These are phyloP conservation scores for Telfairia occidentalis DNA, from an alignment of 331 rosid species.

Conservation along the genomic window DNA sequence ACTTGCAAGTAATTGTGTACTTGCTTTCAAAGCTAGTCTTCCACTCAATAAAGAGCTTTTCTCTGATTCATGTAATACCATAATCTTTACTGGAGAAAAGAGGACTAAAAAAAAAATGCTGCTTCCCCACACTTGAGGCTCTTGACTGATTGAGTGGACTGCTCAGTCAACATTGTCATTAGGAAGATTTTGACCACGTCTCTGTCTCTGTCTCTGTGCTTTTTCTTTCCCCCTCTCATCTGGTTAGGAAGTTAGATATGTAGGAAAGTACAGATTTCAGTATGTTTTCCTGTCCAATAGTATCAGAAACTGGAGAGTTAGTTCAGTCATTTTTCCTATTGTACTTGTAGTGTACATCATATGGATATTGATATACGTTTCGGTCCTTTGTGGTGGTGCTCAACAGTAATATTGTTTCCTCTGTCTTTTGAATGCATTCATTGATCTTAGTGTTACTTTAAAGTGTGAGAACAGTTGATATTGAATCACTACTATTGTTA, in stretches of 20 bases:
- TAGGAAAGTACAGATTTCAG: conserved; percentile 18
- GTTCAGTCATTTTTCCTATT: neutral
- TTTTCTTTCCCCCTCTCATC: conserved; percentile 13
- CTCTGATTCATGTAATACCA: conserved; percentile 23
- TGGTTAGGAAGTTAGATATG: conserved; percentile 25
- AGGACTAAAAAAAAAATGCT: neutral
- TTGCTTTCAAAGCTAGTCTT: conserved; percentile 44
- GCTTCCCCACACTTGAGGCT: conserved; percentile 26
- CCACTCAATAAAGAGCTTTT: conserved; percentile 41
- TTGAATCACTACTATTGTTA: neutral
- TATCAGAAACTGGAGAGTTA: conserved; percentile 1
- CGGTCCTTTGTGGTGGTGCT: neutral
- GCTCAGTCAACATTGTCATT: conserved; percentile 62
- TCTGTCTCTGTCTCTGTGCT: conserved; percentile 35
- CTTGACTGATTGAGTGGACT: conserved; percentile 34
- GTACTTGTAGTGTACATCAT: conserved; percentile 32
- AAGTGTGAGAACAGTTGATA: neutral
- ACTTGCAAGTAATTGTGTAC: conserved; percentile 21
- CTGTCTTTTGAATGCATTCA: neutral
- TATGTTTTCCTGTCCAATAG: conserved; percentile 23
- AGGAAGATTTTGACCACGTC: conserved; percentile 51
- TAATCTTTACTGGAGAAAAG: conserved; percentile 11
- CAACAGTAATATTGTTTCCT: neutral
- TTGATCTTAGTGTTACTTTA: neutral
- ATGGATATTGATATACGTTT: neutral